Base-by-base conservation (phyloP, 495 filamentous ascomycete genomes). In the Penicillium antarcticum region DNA sequence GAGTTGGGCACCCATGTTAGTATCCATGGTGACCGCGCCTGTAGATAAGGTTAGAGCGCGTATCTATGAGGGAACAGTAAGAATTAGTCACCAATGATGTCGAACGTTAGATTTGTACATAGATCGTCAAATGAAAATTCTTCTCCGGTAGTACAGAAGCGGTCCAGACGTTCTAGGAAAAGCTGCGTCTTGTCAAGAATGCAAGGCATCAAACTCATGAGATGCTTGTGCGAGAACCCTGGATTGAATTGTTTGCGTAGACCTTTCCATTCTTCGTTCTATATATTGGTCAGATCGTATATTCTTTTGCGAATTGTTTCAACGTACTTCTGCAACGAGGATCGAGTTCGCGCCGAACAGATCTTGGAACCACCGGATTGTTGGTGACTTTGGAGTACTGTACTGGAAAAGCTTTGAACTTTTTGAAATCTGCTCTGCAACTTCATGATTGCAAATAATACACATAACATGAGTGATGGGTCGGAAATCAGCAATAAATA, bases 321-420 rank as follows among this genome's bases (percentile, higher is more conserved):
- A 14, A 14, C 42, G 6, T 45, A 34, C 42, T 13, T 45, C 29
- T 34, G 42, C 29, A 21, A 45, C 17, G 21, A 45, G 26, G 31
- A 45, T 45, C 0, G 42, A 45, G 5, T 19, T 29, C 7, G 29
- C 10, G 1, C 42, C 42, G 16, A 44, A 32, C 42, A 44, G 12
- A 7, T 44, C 42, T 4, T 17, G 31, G 9, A 19, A 44, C 42
- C 29, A 44, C 4, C 37, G 38, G 0, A 71, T 21, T 0, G 68
- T 69, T 6, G 72, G 72, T 0, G 66, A 67, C 51, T 81, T 81
- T 3, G 73, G 58, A 8, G 58, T 43, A 42, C 72, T 74, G 52
- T 71, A 77, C 6, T 68, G 70, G 35, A 67, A 72, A 8, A 23
- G 13, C 44, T 69, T 76, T 8, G 72, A 65, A 0, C 60, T 17